Evolutionary conservation across 2,329 filamentous ascomycete species (phyloP).

Genomic region (Teratosphaeria pseudoeucalypti): DNA sequence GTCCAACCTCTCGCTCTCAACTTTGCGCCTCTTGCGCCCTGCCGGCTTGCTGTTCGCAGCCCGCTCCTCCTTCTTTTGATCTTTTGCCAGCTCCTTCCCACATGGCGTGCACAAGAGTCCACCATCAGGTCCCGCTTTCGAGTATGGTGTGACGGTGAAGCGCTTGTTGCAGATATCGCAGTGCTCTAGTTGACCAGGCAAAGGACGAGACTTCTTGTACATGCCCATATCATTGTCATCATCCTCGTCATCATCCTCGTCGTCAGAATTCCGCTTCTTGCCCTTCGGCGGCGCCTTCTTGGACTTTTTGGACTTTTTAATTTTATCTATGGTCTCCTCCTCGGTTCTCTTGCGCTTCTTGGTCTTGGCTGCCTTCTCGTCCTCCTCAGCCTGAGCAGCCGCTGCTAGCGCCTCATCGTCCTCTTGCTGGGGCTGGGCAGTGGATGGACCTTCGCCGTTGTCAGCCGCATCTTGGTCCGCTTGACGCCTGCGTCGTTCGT

Average conservation of each 20-base stretch:
- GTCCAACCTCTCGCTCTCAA: slow-evolving; percentile 77
- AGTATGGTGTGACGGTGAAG: slow-evolving; percentile 88
- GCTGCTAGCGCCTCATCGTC: slow-evolving; percentile 18
- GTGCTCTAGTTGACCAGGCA: slow-evolving; percentile 81
- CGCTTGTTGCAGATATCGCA: slow-evolving; percentile 77
- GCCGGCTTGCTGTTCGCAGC: slow-evolving; percentile 47
- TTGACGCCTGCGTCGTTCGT: slow-evolving; percentile 43
- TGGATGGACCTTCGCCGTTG: slow-evolving; percentile 26
- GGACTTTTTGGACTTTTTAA: slow-evolving; percentile 33
- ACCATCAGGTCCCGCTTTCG: slow-evolving; percentile 68
- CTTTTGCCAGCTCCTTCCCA: slow-evolving; percentile 61
- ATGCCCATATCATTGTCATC: slow-evolving; percentile 39
- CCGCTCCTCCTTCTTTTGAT: slow-evolving; percentile 51
- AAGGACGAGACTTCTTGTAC: slow-evolving; percentile 46
- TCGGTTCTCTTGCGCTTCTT: slow-evolving; percentile 50
- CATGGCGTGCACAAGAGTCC: slow-evolving; percentile 78
- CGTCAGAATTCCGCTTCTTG: slow-evolving; percentile 35
- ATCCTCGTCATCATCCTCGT: slow-evolving; percentile 38
- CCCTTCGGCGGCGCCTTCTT: slow-evolving; percentile 31
- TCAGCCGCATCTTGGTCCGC: slow-evolving; percentile 33
- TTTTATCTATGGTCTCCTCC: slow-evolving; percentile 33
- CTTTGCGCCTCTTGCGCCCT: slow-evolving; percentile 58
- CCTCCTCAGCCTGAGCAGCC: slow-evolving; percentile 18
- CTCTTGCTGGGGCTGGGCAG: slow-evolving; percentile 20
- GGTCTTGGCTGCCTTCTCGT: slow-evolving; percentile 28